Base-by-base conservation (phyloP, 148 eudicot genomes). In the Chenopodium album region DNA sequence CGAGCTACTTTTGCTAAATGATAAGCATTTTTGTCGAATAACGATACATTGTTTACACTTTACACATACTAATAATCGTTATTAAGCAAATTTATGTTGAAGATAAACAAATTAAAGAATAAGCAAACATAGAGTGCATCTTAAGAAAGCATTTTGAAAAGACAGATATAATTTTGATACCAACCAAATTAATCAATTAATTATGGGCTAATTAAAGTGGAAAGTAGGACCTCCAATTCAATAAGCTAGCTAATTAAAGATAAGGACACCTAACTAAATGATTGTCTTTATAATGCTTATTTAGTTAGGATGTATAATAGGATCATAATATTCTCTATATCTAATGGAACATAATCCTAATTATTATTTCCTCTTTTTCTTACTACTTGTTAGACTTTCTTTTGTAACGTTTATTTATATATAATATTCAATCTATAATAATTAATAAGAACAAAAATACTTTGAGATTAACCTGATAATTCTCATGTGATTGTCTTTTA, bases 41-140 rank as follows among this genome's bases (percentile, higher is more conserved):
- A 44, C 56, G 60, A 23, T 59, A 60, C 50, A 31, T 28, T 28
- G 64, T 68, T 82, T 59, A 77, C 7, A 44, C 23, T 28, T 44
- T 37, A 78, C 59, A 56, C 74, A 75, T 46, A 75, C 65, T 78
- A 78, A 77, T 77, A 67, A 70, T 76, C 78, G 73, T 66, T 47
- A 77, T 74, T 69, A 81, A 69, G 78, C 67, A 66, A 52, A 56
- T 1, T 22, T 54, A 81, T 75, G 28, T 14, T 62, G 26, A 52
- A 75, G 68, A 63, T 63, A 54, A 37, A 37, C 44, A 37, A 37
- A 82, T 14, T 19, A 56, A 16, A 56, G 62, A 72, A 32, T 32
- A 83, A 79, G 79, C 59, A 50, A 75, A 79, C 82, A 79, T 75
- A 46, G 80, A 84, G 86, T 84, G 71, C 78, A 75, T 65, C 68